Conservation (phyloP, 106 monocot species). For the Platanthera zijinensis region DNA sequence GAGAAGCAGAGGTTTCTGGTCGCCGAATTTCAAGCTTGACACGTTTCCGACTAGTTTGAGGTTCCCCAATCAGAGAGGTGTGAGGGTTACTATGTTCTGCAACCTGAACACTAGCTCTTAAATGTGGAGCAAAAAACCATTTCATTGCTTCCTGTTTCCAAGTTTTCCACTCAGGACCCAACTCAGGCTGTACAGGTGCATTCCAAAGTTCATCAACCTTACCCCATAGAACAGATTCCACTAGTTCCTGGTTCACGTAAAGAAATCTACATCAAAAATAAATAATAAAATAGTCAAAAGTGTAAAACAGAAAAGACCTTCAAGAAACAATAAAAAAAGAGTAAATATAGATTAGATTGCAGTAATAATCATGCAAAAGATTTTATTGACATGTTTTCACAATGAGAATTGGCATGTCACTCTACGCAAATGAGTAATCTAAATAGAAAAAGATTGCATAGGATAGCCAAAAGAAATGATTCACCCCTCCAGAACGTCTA, state of each 20-base stretch:
- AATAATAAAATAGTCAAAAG: background rate
- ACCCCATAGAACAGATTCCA: constrained; percentile 59
- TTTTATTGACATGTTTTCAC: background rate
- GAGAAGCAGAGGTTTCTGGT: constrained; percentile 29
- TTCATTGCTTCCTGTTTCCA: constrained; percentile 88
- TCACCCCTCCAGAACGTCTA: background rate
- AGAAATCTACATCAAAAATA: background rate
- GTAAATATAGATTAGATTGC: background rate
- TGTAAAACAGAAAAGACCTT: background rate
- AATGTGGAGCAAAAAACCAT: constrained; percentile 40
- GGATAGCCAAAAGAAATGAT: background rate
- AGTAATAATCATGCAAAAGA: background rate
- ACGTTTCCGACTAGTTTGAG: constrained; percentile 50
- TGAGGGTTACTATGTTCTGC: constrained; percentile 23
- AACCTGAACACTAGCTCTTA: constrained; percentile 13
- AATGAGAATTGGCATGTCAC: background rate
- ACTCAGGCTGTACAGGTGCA: constrained; percentile 61
- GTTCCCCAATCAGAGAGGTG: constrained; percentile 15
- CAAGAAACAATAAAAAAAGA: background rate
- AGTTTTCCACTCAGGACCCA: constrained; percentile 72
- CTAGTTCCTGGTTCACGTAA: constrained; percentile 49
- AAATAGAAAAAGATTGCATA: background rate
- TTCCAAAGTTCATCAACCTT: constrained; percentile 64
- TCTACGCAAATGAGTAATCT: background rate
- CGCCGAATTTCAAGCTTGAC: constrained; percentile 57